Percentiles rank a stretch among this genome's conserved stretches.
These are phyloP conservation scores for Luvunga scandens DNA, from an alignment of 345 rosid genomes.

Conservation along the genomic window DNA sequence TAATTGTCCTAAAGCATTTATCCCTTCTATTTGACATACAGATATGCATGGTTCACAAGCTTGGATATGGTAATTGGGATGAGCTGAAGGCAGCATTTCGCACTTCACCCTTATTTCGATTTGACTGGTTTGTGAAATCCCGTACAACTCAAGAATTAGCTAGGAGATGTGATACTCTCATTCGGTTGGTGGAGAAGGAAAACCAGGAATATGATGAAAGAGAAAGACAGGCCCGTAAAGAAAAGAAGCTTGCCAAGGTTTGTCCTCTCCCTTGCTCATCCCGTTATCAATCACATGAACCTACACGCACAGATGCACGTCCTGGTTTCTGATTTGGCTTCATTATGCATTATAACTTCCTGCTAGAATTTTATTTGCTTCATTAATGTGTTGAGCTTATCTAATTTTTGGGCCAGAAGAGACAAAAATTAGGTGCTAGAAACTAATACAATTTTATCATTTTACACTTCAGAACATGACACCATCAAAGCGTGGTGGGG, in stretches of 20 bases:
- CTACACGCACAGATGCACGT: not conserved
- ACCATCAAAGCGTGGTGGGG: conserved; percentile 66
- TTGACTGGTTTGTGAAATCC: conserved; percentile 98
- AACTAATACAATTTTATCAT: not conserved
- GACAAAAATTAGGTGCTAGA: not conserved
- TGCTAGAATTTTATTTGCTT: not conserved
- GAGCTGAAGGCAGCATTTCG: conserved; percentile 91
- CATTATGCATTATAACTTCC: not conserved
- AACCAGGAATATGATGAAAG: conserved; percentile 94
- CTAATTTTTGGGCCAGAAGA: not conserved
- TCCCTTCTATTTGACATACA: conserved; percentile 22
- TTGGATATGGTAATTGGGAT: conserved; percentile 99
- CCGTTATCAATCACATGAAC: not conserved
- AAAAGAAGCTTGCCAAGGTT: conserved; percentile 98
- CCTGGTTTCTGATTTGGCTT: not conserved
- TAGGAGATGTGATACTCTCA: conserved; percentile 92
- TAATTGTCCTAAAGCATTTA: not conserved
- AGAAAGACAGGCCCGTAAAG: conserved; percentile 96
- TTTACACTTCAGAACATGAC: conserved; percentile 45
- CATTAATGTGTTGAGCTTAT: not conserved
- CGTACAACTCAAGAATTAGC: conserved; percentile 94
- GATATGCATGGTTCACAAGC: conserved; percentile 98
- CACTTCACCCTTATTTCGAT: conserved; percentile 75
- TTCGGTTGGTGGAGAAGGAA: conserved; percentile 96
- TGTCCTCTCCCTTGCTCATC: not conserved